Evolutionary conservation across 306 rosid species (phyloP), one percentile per base, ranked within the genome.

Genomic region (Trichosanthes cucumerina): DNA sequence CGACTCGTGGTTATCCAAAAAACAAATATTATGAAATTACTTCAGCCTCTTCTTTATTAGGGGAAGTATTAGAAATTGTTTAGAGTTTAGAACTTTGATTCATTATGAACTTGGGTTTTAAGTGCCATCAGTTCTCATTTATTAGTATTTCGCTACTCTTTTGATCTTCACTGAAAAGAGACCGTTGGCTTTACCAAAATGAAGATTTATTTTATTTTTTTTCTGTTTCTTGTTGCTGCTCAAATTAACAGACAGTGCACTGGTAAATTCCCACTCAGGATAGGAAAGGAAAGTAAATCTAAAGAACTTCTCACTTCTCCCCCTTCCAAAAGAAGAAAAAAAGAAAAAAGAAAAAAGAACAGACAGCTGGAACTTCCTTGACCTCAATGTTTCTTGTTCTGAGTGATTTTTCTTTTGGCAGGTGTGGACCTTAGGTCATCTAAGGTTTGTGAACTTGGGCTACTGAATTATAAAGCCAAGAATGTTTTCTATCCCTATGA

Each of bases 351-450:
- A 56, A n/a, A 54, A 54, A 54, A 16, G n/a, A 54, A 19, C 3
- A n/a, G 26, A n/a, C 36, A 26, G 28, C 65, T 26, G 15, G 4
- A 59, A 59, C 36, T 59, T 59, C 41, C 69, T 15, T 28, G 7
- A 13, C 9, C 69, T 6, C 69, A 31, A 62, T 12, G 69, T 31
- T 62, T 18, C 13, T 23, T 71, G 39, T 71, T 79, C n/a, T 46
- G 12, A 63, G 74, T 5, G 62, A 2, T 75, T 62, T 75, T 86
- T 65, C n/a, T 77, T n/a, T 80, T 86, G 77, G 58, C 90, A 94
- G 98, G 92, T 87, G 98, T 94, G 84, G 98, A 95, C 83, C 88
- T 95, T 80, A 90, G 91, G 89, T 92, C 96, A 64, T 87, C 98
- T 56, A 91, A 95, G 89, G 87, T 90, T 70, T 95, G 98, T 79